These are phyloP conservation scores for Orychophragmus violaceus DNA, from an alignment of 345 rosid genomes.

Conservation along the genomic window DNA sequence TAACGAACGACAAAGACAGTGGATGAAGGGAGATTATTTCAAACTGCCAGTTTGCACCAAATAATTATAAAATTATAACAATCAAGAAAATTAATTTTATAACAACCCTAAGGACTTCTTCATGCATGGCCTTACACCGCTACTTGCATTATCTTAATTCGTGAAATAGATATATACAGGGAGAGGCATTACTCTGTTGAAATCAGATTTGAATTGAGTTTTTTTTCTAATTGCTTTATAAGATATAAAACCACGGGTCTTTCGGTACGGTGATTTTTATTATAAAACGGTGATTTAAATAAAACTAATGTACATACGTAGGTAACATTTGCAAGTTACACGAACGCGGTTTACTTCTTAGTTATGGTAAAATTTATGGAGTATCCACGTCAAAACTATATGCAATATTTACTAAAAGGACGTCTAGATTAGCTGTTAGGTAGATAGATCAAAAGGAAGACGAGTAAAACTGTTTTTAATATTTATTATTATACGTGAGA, in stretches of 20 bases:
- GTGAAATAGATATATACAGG: neutral
- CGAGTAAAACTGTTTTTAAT: neutral
- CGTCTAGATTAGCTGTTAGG: neutral
- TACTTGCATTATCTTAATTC: constrained; percentile 2
- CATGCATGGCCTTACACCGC: constrained; percentile 14
- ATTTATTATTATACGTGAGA: neutral
- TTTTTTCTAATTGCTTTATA: neutral
- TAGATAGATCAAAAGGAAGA: neutral
- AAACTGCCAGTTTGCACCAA: constrained; percentile 27
- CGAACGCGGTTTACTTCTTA: neutral
- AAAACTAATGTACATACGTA: neutral
- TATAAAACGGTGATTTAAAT: constrained; percentile 26
- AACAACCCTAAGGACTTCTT: constrained; percentile 25
- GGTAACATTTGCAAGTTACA: neutral
- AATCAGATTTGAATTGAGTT: neutral
- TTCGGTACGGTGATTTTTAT: too few relatives aligned
- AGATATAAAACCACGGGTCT: neutral
- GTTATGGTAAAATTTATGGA: neutral
- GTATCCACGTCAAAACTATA: neutral
- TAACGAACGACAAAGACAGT: constrained; percentile 21
- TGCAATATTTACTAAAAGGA: neutral
- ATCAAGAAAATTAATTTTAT: neutral
- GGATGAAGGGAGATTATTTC: neutral
- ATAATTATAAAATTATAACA: neutral
- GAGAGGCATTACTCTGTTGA: neutral